Conservation (phyloP, 1,284 basidiomycete species). For the Psilocybe mexicana region DNA sequence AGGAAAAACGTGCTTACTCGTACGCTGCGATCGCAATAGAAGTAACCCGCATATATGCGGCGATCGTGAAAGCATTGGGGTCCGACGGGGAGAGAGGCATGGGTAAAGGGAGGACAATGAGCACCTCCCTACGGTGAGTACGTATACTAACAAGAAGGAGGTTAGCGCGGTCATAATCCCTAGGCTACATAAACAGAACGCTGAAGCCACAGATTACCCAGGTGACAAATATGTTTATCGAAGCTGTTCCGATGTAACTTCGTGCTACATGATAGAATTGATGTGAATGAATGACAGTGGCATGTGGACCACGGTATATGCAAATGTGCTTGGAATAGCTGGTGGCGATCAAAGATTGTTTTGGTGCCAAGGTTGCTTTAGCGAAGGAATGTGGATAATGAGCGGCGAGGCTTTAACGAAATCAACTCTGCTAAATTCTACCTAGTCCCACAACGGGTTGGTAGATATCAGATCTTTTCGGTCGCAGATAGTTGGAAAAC, state of each 20-base stretch:
- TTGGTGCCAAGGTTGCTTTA: conserved; percentile 10
- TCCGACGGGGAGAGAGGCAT: conserved; percentile 23
- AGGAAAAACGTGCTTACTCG: conserved; percentile 31
- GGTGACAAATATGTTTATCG: conserved; percentile 12
- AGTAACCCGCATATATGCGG: conserved; percentile 43
- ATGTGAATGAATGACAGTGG: conserved; percentile 19
- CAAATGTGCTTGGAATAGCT: conserved; percentile 6
- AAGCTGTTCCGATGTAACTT: conserved; percentile 14
- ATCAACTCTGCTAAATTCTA: neutral
- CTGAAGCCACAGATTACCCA: conserved; percentile 14
- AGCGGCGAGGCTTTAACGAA: conserved; percentile 3
- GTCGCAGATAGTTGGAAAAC: neutral
- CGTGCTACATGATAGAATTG: conserved; percentile 15
- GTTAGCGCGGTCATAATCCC: conserved; percentile 15
- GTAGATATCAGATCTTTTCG: conserved; percentile 1
- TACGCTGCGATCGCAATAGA: conserved; percentile 45
- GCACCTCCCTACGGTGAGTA: conserved; percentile 3
- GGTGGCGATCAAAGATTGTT: conserved; percentile 11
- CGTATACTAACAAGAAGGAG: conserved; percentile 10
- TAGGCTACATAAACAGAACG: conserved; percentile 10
- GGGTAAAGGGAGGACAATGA: conserved; percentile 5
- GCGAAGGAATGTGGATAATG: neutral
- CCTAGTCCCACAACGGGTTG: conserved; percentile 1
- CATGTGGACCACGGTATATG: conserved; percentile 23
- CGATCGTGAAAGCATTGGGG: conserved; percentile 23